A percentile compares a stretch with the other conserved stretches of the same genome.
Evolutionary conservation across 495 filamentous ascomycete genomes (phyloP).

Genomic region (Podospora tetraspora): DNA sequence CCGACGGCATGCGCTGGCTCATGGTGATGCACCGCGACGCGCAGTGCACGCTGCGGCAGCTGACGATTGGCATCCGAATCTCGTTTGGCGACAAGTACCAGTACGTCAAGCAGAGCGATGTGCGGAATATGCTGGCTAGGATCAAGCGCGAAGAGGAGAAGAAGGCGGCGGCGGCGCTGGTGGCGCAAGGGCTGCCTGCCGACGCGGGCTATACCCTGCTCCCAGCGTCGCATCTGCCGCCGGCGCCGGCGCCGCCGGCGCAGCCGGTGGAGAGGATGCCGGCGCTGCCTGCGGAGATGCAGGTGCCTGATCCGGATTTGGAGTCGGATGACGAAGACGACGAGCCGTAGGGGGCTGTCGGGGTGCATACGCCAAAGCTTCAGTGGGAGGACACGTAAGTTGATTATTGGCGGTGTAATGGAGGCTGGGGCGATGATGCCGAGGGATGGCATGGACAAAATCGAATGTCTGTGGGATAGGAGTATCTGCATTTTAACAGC

Average conservation of each 20-base stretch:
- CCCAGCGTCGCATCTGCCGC: constrained; percentile 26
- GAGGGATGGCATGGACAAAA: neutral
- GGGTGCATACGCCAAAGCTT: neutral
- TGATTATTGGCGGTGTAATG: no score
- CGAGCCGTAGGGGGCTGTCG: constrained; percentile 7
- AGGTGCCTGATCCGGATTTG: constrained; percentile 33
- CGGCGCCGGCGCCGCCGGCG: constrained; percentile 23
- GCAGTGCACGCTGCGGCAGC: constrained; percentile 29
- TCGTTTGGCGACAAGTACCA: constrained; percentile 37
- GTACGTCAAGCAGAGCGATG: constrained; percentile 34
- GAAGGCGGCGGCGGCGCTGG: constrained; percentile 23
- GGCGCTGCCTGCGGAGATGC: constrained; percentile 26
- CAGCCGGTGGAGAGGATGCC: constrained; percentile 26
- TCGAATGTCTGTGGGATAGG: neutral
- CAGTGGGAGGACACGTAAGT: neutral
- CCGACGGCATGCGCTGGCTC: constrained; percentile 30
- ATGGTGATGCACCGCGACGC: constrained; percentile 37
- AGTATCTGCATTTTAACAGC: neutral
- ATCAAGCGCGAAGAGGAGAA: constrained; percentile 33
- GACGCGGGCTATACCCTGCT: constrained; percentile 26
- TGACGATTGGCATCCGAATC: constrained; percentile 33
- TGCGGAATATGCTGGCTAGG: constrained; percentile 32
- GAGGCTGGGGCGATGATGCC: neutral
- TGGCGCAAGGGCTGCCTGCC: constrained; percentile 22
- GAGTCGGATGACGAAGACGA: constrained; percentile 32